phyloP scores from a whole-genome alignment of 1,284 basidiomycete genomes.

The Exobasidium rhododendri region DNA sequence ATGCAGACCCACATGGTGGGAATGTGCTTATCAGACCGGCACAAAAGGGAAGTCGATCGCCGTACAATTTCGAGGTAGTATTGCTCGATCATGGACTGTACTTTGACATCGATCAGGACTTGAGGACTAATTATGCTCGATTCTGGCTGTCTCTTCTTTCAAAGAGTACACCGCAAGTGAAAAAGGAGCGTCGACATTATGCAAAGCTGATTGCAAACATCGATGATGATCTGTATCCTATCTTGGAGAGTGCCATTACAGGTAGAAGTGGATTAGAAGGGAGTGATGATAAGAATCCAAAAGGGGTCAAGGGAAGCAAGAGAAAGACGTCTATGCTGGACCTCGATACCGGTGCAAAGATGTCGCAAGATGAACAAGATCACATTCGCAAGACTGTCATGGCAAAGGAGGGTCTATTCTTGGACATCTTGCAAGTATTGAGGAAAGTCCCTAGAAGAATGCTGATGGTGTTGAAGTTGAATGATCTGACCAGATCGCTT shows the following conservation, averaged over 20 bases:
- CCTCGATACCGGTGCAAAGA: slow-evolving; percentile 30
- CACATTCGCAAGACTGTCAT: slow-evolving; percentile 54
- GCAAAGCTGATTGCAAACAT: slow-evolving; percentile 52
- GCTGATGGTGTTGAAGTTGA: slow-evolving; percentile 55
- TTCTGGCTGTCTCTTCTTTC: slow-evolving; percentile 53
- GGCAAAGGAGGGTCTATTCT: slow-evolving; percentile 52
- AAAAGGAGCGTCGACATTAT: slow-evolving; percentile 40
- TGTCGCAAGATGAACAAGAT: slow-evolving; percentile 49
- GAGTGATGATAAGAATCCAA: slow-evolving; percentile 47
- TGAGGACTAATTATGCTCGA: slow-evolving; percentile 51
- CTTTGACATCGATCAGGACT: slow-evolving; percentile 50
- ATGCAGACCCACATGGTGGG: slow-evolving; percentile 59
- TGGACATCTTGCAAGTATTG: slow-evolving; percentile 46
- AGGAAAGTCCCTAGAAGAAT: slow-evolving; percentile 49
- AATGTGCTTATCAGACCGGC: slow-evolving; percentile 74
- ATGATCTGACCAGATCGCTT: slow-evolving; percentile 59
- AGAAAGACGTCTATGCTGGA: slow-evolving; percentile 47
- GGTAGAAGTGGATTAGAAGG: slow-evolving; percentile 51
- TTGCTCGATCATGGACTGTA: slow-evolving; percentile 53
- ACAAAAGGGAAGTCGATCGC: slow-evolving; percentile 34
- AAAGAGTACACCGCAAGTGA: slow-evolving; percentile 38
- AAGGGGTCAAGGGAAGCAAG: slow-evolving; percentile 39
- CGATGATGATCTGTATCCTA: slow-evolving; percentile 52
- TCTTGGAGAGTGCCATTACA: slow-evolving; percentile 53
- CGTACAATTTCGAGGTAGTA: slow-evolving; percentile 53